Evolutionary conservation across 306 rosid species (phyloP), one percentile per base, ranked within the genome.

Genomic region (Alnus glutinosa): DNA sequence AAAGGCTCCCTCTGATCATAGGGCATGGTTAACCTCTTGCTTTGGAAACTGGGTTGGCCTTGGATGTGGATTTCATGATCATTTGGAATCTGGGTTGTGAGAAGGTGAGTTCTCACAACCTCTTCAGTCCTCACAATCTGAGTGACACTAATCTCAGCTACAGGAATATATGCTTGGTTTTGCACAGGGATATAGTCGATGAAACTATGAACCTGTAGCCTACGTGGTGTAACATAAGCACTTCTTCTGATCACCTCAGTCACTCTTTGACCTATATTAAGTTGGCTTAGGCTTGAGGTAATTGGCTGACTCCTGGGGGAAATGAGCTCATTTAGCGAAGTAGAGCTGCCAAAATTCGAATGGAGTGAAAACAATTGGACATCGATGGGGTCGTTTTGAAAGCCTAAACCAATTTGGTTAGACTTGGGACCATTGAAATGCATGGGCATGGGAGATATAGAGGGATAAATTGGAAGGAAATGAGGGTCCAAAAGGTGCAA

Each of bases 71-170:
- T 67, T 18, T 18, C 14, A 37, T 36, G 19, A 34, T 64, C 70
- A 7, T 10, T 62, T 3, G 55, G 61, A 28, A 7, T 47, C 30
- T 71, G 23, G 42, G 39, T 9, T 15, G 75, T 16, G 10, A 77
- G 30, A 37, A 82, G 77, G 2, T 77, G 72, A 19, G 75, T 77
- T 61, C 64, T 58, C 55, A 71, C 32, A 28, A 49, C 52, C 52
- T 49, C 52, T 12, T 49, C 14, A 34, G 75, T 77, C 51, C 64
- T 58, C 47, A 71, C 32, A 28, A 49, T 62, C 70, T 77, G 78
- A 44, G 75, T 71, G 52, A 71, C 37, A 39, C 70, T 42, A 9
- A 61, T 50, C 47, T 44, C 36, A 23, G 58, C 15, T 4, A 1
- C 12, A 4, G 3, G 59, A 13, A 47, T 5, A 48, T 42, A 2